Base-by-base conservation (phyloP, 768 basidiomycete species). In the Mycena haematopus region DNA sequence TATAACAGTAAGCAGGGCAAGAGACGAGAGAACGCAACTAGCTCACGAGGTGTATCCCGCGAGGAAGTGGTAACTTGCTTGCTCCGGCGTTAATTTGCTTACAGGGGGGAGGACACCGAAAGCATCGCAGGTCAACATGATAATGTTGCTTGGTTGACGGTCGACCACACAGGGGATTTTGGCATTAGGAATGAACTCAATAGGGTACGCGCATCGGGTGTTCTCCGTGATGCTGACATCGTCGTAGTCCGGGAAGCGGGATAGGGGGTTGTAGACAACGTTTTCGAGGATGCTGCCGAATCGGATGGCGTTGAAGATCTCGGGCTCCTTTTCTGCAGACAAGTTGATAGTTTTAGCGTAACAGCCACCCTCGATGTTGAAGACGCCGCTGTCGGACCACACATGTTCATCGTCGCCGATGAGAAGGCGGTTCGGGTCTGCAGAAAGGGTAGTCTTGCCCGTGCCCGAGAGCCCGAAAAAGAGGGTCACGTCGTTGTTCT, bases 371-470 rank as follows among this genome's bases (percentile, higher is more conserved):
- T 99, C 97, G 72, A 99, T 99, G 84, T 99, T 99, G 88, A 99
- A 99, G 63, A 99, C 96, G 72, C 97, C 97, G 19, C 84, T 90
- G 78, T 99, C 97, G 17, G 94, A 95, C 97, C 97, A 99, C 72
- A 99, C 97, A 75, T 99, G 97, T 79, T 99, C 97, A 75, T 99
- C 97, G 75, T 99, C 97, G 69, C 97, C 97, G 68, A 99, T 99
- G 64, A 99, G 87, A 55, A 92, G 80, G 63, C 97, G 93, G 70
- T 88, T 85, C 22, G 96, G 95, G 77, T 99, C 97, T 31, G 97
- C 95, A 14, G 96, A 98, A 52, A 99, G 88, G 3, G 97, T 98
- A 55, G 97, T 99, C 84, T 99, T 99, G 68, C 97, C 97, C 2
- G 97, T 99, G 40, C 97, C 97, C 31, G 93, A 95, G 36, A 99